Conservation (phyloP, 768 basidiomycete species). For the Phallus indusiatus region DNA sequence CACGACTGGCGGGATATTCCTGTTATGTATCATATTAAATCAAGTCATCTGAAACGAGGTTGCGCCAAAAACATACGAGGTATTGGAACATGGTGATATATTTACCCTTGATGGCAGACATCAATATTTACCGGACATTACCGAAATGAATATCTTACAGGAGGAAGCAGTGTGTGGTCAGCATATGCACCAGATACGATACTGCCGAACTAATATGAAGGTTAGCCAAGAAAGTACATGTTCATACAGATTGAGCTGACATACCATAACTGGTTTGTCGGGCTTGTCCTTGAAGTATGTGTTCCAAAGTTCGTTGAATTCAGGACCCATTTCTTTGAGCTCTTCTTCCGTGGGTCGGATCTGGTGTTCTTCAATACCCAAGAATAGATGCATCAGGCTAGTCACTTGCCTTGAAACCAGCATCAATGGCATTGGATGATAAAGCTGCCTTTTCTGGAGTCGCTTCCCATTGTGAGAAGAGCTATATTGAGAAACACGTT, state of each 20-base stretch:
- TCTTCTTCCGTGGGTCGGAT: constrained; percentile 63
- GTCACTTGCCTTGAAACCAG: constrained; percentile 52
- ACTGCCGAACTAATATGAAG: constrained; percentile 41
- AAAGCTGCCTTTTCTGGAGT: constrained; percentile 60
- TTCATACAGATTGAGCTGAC: neutral
- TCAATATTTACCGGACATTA: neutral
- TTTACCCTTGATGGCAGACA: constrained; percentile 9
- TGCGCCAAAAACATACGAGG: constrained; percentile 32
- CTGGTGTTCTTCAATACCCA: constrained; percentile 21
- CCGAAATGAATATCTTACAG: constrained; percentile 42
- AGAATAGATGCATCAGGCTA: too few relatives aligned
- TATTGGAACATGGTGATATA: constrained; percentile 48
- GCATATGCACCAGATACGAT: constrained; percentile 65
- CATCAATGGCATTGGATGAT: constrained; percentile 64
- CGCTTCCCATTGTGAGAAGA: constrained; percentile 56
- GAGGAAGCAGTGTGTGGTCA: constrained; percentile 60
- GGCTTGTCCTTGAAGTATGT: constrained; percentile 72
- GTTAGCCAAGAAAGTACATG: neutral
- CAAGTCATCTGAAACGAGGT: too few relatives aligned
- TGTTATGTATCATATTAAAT: constrained; percentile 14
- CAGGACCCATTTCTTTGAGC: constrained; percentile 70
- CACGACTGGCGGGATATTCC: constrained; percentile 68
- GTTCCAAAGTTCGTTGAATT: constrained; percentile 61
- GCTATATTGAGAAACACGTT: constrained; percentile 17
- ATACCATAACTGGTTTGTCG: constrained; percentile 64